These are phyloP conservation scores for Melastoma candidum DNA, from an alignment of 441 rosid genomes.

Conservation along the genomic window DNA sequence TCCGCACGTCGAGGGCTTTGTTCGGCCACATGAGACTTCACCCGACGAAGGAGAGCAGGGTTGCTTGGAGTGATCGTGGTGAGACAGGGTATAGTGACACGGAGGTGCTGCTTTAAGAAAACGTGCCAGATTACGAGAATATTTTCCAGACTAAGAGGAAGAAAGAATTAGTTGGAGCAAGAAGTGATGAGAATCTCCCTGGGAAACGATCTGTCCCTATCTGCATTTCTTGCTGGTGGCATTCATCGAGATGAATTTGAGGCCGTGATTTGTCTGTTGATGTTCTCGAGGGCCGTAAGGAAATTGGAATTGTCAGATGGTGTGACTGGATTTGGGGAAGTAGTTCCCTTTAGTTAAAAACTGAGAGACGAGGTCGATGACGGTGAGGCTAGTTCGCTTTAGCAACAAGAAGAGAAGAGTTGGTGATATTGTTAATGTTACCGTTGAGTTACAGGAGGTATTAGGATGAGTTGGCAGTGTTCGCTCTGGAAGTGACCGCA, in stretches of 20 bases:
- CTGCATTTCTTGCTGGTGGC: conserved; percentile 15
- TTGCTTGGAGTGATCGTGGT: background rate
- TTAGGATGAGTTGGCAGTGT: too few species aligned
- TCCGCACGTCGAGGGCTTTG: conserved; percentile 31
- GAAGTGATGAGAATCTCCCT: conserved; percentile 33
- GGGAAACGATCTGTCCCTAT: conserved; percentile 23
- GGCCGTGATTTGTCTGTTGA: conserved; percentile 47
- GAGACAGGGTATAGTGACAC: background rate
- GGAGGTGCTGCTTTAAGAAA: background rate
- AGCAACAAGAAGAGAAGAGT: background rate
- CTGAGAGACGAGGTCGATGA: conserved; percentile 1
- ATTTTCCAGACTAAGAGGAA: conserved; percentile 24
- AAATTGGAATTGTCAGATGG: background rate
- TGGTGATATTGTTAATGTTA: too few species aligned
- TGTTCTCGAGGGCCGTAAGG: conserved; percentile 35
- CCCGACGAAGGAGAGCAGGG: background rate
- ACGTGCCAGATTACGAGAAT: conserved; percentile 15
- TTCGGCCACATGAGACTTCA: conserved; percentile 22
- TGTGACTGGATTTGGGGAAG: background rate
- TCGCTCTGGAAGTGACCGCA: too few species aligned
- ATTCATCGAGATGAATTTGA: conserved; percentile 36
- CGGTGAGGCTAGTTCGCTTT: conserved; percentile 12
- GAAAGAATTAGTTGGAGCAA: conserved; percentile 41
- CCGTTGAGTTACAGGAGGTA: too few species aligned
- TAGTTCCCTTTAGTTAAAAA: background rate